Evolutionary conservation across 2,329 filamentous ascomycete genomes (phyloP).

Genomic region (Diaporthe aspalathi): DNA sequence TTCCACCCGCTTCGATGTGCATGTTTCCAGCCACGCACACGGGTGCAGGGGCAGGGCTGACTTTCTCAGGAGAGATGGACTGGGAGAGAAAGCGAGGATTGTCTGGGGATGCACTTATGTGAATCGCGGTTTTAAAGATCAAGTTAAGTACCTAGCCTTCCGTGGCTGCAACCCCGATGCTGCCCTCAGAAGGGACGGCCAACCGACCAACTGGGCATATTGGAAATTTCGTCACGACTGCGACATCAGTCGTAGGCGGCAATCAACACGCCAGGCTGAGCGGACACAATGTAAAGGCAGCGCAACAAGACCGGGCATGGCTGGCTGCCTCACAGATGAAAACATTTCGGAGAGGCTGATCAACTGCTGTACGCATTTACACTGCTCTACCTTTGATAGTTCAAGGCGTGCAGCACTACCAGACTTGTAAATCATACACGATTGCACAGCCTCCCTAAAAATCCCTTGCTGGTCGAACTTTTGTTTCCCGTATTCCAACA

Average conservation of each 20-base stretch:
- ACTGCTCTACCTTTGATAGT: background rate
- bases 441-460: background rate
- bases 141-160: too few species aligned
- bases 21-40: background rate
- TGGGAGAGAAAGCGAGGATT: too few species aligned
- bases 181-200: too few species aligned
- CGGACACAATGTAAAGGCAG: background rate
- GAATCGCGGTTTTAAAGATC: too few species aligned
- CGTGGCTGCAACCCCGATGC: too few species aligned
- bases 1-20: too few species aligned
- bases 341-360: background rate
- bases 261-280: background rate
- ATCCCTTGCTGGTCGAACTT: background rate
- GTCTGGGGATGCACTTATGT: background rate
- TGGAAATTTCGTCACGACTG: background rate
- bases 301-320: background rate
- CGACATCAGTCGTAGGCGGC: background rate
- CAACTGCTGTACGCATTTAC: background rate
- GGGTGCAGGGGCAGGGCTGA: background rate
- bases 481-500: background rate
- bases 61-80: too few species aligned
- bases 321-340: background rate
- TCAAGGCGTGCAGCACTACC: background rate
- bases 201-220: too few species aligned
- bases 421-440: background rate